phyloP scores from a whole-genome alignment of 192 early-diverging fungal genomes.

The Dissophora ornata region DNA sequence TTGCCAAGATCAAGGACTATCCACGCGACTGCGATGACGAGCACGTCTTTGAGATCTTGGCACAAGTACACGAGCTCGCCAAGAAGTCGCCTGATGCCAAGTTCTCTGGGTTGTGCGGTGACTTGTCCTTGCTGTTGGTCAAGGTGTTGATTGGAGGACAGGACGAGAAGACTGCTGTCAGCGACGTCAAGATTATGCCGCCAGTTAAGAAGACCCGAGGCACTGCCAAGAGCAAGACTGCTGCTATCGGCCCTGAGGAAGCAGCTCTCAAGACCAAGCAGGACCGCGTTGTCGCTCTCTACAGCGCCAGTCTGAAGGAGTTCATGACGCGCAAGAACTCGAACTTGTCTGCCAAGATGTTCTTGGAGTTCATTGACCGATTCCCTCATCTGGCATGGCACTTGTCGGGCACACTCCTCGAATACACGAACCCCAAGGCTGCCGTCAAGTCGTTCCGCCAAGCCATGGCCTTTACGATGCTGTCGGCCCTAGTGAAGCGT shows the following conservation, averaged over 20 bases:
- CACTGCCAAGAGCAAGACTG: conserved; percentile 3
- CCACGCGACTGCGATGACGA: conserved; percentile 67
- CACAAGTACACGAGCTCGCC: conserved; percentile 79
- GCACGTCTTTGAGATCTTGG: conserved; percentile 69
- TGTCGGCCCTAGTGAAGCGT: conserved; percentile 56
- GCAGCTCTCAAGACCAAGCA: conserved; percentile 41
- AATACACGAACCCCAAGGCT: conserved; percentile 61
- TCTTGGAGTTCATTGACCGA: conserved; percentile 71
- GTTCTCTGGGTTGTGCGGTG: conserved; percentile 63
- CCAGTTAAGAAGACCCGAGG: conserved; percentile 40
- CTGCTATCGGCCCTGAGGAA: conserved; percentile 19
- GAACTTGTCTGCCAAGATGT: conserved; percentile 75
- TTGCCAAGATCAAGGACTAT: conserved; percentile 72
- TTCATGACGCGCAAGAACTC: conserved; percentile 82
- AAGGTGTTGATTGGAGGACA: conserved; percentile 65
- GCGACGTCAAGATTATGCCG: conserved; percentile 38
- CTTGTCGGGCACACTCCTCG: conserved; percentile 66
- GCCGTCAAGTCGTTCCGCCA: conserved; percentile 74
- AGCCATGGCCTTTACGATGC: conserved; percentile 66
- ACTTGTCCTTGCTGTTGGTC: conserved; percentile 68
- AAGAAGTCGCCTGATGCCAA: conserved; percentile 67
- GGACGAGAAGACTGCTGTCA: conserved; percentile 55
- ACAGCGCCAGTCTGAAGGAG: conserved; percentile 69
- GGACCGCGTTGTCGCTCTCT: conserved; percentile 61
- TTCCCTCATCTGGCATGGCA: conserved; percentile 71